Evolutionary conservation across 1,284 basidiomycete genomes (phyloP).

Genomic region (Trichosporon ovoides): DNA sequence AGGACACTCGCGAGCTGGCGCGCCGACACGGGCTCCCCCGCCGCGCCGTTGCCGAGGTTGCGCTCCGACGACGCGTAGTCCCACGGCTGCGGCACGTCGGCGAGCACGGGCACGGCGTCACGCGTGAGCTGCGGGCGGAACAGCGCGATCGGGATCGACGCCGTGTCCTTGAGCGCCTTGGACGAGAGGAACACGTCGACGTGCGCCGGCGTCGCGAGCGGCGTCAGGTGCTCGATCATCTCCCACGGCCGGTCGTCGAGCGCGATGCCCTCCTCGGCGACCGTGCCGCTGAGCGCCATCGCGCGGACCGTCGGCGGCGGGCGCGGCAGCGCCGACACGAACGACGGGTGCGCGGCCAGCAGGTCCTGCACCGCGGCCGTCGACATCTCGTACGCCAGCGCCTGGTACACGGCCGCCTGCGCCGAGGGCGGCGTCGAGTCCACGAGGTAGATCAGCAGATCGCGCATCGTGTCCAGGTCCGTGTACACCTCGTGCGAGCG

Average conservation of each 20-base stretch:
- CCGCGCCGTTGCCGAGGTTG: constrained; percentile 38
- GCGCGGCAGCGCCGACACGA: constrained; percentile 29
- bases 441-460: constrained; percentile 30
- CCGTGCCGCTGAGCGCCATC: constrained; percentile 25
- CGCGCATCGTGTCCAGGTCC: constrained; percentile 20
- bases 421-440: constrained; percentile 14
- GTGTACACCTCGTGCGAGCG: constrained; percentile 10
- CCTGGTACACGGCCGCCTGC: constrained; percentile 15
- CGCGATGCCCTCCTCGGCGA: constrained; percentile 19
- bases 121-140: constrained; percentile 38
- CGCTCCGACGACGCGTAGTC: constrained; percentile 35
- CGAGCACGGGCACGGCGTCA: constrained; percentile 28
- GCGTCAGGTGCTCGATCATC: constrained; percentile 38
- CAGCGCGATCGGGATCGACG: constrained; percentile 36
- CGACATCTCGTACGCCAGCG: constrained; percentile 31
- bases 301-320: constrained; percentile 26
- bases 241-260: constrained; percentile 47
- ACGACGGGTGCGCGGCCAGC: constrained; percentile 14
- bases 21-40: constrained; percentile 32
- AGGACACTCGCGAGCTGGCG: constrained; percentile 29
- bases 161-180: constrained; percentile 31
- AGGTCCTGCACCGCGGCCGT: constrained; percentile 23
- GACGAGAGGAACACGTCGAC: constrained; percentile 32
- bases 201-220: constrained; percentile 19
- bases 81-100: constrained; percentile 17